A percentile compares a stretch with the other conserved stretches of the same genome.
Evolutionary conservation across 306 rosid genomes (phyloP).

Genomic region (Fragaria vesca): DNA sequence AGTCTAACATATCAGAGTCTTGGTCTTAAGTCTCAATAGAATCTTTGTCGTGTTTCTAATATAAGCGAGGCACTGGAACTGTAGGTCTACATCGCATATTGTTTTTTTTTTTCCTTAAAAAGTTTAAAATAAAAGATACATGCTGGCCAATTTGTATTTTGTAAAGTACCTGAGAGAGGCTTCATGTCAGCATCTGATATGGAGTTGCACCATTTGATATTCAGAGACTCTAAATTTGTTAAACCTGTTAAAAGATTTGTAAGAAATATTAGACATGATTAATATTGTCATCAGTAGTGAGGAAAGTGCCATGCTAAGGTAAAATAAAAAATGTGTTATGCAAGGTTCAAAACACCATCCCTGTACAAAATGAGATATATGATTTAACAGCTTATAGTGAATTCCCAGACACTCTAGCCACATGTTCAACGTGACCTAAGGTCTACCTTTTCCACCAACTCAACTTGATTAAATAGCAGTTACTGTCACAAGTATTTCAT

Average conservation of each 20-base stretch:
- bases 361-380: neutral
- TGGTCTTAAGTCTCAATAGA: neutral
- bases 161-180: slow-evolving; percentile 68
- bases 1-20: neutral
- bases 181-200: slow-evolving; percentile 77
- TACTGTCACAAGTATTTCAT: neutral
- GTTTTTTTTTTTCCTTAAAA: neutral
- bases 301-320: neutral
- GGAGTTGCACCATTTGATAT: slow-evolving; percentile 95
- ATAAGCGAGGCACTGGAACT: slow-evolving; percentile 7
- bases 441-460: neutral
- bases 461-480: neutral
- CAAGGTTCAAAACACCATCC: neutral
- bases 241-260: slow-evolving; percentile 52
- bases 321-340: neutral
- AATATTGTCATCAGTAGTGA: neutral
- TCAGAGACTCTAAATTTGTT: slow-evolving; percentile 78
- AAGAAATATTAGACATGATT: neutral
- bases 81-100: neutral
- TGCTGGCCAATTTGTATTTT: slow-evolving; percentile 7
- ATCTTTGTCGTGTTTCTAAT: neutral
- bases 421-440: neutral
- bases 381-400: neutral
- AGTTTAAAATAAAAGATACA: slow-evolving; percentile 9
- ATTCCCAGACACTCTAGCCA: neutral